Percentiles rank a stretch among this genome's conserved stretches.
Evolutionary conservation across 2,329 filamentous ascomycete genomes (phyloP).

Genomic region (Hortaea werneckii): DNA sequence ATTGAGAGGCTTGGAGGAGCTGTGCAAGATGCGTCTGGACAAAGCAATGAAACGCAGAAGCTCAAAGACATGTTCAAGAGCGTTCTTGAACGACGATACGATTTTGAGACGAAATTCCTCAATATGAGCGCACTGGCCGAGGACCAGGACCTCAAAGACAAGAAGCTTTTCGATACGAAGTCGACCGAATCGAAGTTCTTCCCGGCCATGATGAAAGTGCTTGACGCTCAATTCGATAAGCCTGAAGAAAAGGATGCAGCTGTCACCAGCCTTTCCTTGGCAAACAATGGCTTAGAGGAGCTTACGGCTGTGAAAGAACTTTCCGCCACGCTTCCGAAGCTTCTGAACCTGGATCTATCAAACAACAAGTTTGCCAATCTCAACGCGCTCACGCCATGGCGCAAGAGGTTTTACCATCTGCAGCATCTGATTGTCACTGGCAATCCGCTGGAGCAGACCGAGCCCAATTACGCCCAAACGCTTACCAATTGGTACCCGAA

Average conservation of each 20-base stretch:
- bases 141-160: conserved; percentile 60
- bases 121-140: conserved; percentile 68
- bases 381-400: conserved; percentile 63
- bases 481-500: conserved; percentile 75
- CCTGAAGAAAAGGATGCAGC: conserved; percentile 63
- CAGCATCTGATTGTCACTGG: conserved; percentile 70
- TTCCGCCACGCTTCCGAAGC: conserved; percentile 68
- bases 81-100: conserved; percentile 67
- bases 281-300: conserved; percentile 66
- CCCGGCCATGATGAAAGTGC: conserved; percentile 79
- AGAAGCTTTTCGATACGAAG: conserved; percentile 65
- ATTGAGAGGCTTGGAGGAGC: conserved; percentile 22
- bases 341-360: conserved; percentile 82
- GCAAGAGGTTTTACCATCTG: conserved; percentile 64
- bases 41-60: conserved; percentile 44
- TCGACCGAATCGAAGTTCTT: conserved; percentile 78
- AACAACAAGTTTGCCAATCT: conserved; percentile 66
- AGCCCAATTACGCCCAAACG: conserved; percentile 50
- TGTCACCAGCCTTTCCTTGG: conserved; percentile 72
- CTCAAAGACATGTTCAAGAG: conserved; percentile 50
- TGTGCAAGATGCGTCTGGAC: conserved; percentile 7
- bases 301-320: conserved; percentile 64
- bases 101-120: conserved; percentile 60
- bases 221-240: conserved; percentile 65
- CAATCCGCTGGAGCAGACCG: conserved; percentile 55